These are phyloP conservation scores for Phytophthora pluvialis DNA, from an alignment of 352 stramenopile genomes.

Conservation along the genomic window DNA sequence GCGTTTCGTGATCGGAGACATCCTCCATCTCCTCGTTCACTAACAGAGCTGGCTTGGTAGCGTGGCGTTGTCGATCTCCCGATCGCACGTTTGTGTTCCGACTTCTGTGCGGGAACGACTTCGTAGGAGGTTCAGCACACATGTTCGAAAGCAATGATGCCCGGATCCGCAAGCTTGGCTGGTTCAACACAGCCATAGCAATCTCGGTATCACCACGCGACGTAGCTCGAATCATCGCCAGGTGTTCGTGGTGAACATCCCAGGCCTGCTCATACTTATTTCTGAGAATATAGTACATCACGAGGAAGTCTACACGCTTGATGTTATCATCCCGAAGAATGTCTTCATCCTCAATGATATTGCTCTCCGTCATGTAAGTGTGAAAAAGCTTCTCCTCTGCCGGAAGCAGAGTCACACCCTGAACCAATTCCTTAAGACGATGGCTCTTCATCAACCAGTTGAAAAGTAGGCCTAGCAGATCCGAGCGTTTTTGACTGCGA, in stretches of 20 bases:
- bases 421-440: constrained; percentile 77
- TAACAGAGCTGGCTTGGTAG: constrained; percentile 25
- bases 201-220: constrained; percentile 71
- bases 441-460: constrained; percentile 77
- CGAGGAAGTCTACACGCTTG: constrained; percentile 75
- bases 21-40: constrained; percentile 56
- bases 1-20: constrained; percentile 24
- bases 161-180: constrained; percentile 71
- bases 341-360: constrained; percentile 51
- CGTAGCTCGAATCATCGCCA: constrained; percentile 71
- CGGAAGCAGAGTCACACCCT: constrained; percentile 57
- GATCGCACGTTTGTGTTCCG: constrained; percentile 40
- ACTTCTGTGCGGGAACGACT: constrained; percentile 42
- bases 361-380: constrained; percentile 77
- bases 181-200: constrained; percentile 58
- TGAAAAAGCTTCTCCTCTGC: constrained; percentile 71
- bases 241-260: constrained; percentile 77
- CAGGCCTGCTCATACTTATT: constrained; percentile 78
- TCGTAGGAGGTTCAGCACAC: constrained; percentile 57
- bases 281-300: constrained; percentile 86
- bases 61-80: constrained; percentile 33
- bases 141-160: constrained; percentile 70
- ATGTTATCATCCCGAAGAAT: constrained; percentile 73
- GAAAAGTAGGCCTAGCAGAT: constrained; percentile 71
- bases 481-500: constrained; percentile 57